Evolutionary conservation across 768 basidiomycete species (phyloP).

Genomic region (Mycena amicta): DNA sequence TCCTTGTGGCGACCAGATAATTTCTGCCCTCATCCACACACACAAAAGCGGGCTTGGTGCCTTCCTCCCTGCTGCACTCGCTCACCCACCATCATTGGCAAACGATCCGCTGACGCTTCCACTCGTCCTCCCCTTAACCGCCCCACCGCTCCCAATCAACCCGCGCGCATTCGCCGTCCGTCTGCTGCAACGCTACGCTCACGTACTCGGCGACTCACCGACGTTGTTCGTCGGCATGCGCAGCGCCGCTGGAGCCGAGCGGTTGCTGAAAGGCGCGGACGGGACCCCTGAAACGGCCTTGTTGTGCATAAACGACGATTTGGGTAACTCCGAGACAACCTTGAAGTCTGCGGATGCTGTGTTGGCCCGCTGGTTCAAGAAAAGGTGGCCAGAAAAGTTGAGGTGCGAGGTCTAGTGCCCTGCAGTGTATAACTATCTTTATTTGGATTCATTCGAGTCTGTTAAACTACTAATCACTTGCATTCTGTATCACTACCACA

Average conservation of each 20-base stretch:
- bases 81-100: background rate
- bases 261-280: constrained; percentile 3
- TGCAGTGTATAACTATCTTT: too few species aligned
- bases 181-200: constrained; percentile 21
- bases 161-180: constrained; percentile 21
- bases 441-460: too few species aligned
- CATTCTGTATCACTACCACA: background rate
- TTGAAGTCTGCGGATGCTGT: constrained; percentile 2
- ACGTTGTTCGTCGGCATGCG: constrained; percentile 18
- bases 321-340: constrained; percentile 2
- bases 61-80: constrained; percentile 17
- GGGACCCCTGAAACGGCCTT: constrained; percentile 12
- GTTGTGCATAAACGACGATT: constrained; percentile 23
- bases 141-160: constrained; percentile 16
- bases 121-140: constrained; percentile 1
- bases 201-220: constrained; percentile 22
- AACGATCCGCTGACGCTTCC: constrained; percentile 21
- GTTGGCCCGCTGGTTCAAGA: constrained; percentile 12
- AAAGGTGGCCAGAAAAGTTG: constrained; percentile 18
- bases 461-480: background rate
- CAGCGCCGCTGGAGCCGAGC: background rate
- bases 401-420: constrained; percentile 16
- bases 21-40: constrained; percentile 15
- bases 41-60: constrained; percentile 12
- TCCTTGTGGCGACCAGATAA: constrained; percentile 14